Evolutionary conservation across 2,329 filamentous ascomycete genomes (phyloP), one percentile per base, ranked within the genome.

Genomic region (Lithohypha guttulata): DNA sequence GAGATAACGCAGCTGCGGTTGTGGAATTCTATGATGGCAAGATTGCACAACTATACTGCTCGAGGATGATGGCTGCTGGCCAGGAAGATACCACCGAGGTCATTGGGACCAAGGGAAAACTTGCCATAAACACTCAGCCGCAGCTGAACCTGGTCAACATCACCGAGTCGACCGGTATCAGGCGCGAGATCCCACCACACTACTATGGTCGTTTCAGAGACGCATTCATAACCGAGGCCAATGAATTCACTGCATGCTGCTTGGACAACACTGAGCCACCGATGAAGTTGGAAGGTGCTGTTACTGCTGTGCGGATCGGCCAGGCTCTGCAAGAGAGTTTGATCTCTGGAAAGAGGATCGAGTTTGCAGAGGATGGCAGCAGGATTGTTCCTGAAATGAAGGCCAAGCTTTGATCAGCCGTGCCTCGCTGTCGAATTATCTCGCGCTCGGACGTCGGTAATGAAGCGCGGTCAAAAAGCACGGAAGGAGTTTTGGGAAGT

Each of bases 81-180:
- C 77, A 81, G 56, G 71, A 79, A 45, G 78, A 81, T 54, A 44
- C 35, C 42, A 79, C 77, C 0, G 76, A 81, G 58, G 70, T 81
- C 45, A 76, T 81, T 39, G 78, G 77, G 9, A 81, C 77, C 1
- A 65, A 70, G 48, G 76, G 77, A 27, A 81, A 80, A 55, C 52
- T 81, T 4, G 60, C 65, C 1, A 64, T 81, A 44, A 81, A 81
- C 51, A 66, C 63, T 5, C 69, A 77, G 47, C 77, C 77, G 4
- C 59, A 62, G 32, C 59, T 56, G 2, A 71, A 71, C 42, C 60
- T 77, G 15, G 68, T 79, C 17, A 68, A 74, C 42, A 61, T 72
- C 31, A 69, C 73, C 53, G 63, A 75, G 49, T 35, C 64, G 0
- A 61, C 52, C 1, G 74, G 75, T 3, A 65, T 81, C 17, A 61